These are phyloP conservation scores for Selaginella moellendorffii DNA, from an alignment of 75 land plant genomes.

Conservation along the genomic window DNA sequence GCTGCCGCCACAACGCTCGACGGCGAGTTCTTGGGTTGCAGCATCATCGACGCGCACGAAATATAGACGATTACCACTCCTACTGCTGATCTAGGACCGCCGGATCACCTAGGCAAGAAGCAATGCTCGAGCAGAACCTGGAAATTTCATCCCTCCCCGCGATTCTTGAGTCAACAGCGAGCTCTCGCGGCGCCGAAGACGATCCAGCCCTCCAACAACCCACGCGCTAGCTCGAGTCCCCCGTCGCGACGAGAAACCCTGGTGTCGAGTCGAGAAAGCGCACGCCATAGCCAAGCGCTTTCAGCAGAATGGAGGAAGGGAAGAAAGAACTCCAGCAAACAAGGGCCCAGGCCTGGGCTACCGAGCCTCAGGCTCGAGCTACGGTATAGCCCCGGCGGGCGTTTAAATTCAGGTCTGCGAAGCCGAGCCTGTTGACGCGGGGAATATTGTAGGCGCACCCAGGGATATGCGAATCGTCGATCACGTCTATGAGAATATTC, in stretches of 20 bases:
- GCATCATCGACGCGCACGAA: neutral
- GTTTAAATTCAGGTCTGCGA: neutral
- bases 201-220: neutral
- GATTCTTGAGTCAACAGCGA: neutral
- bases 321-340: neutral
- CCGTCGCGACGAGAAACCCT: neutral
- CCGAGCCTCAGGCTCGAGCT: neutral
- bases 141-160: no score
- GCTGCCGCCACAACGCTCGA: neutral
- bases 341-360: neutral
- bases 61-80: neutral
- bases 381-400: neutral
- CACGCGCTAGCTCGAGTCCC: neutral
- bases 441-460: neutral
- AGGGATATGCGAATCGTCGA: neutral
- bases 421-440: neutral
- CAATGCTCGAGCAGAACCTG: neutral
- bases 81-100: neutral
- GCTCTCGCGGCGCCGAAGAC: neutral
- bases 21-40: neutral
- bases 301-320: neutral
- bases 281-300: neutral
- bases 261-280: no score
- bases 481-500: no score
- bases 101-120: neutral